These are phyloP conservation scores for Acacia concinna DNA, from an alignment of 331 rosid genomes.

Conservation along the genomic window DNA sequence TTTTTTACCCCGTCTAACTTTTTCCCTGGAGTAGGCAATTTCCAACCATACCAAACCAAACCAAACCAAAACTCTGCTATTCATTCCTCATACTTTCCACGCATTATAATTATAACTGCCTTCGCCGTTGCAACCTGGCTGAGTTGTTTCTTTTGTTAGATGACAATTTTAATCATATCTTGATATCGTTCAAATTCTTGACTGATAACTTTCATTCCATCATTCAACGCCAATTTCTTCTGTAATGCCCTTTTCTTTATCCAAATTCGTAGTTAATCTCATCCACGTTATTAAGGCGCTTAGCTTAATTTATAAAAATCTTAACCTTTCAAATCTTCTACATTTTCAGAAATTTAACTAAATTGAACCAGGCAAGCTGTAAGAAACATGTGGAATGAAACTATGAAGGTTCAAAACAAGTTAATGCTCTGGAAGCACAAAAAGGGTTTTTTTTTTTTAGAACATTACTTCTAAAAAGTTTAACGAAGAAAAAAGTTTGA, in stretches of 20 bases:
- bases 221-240: neutral
- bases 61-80: slow-evolving; percentile 22
- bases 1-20: neutral
- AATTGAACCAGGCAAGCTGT: neutral
- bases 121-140: neutral
- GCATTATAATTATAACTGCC: slow-evolving; percentile 23
- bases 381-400: no score
- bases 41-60: slow-evolving; percentile 15
- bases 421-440: no score
- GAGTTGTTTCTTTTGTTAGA: neutral
- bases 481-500: no score
- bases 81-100: neutral
- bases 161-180: neutral
- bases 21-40: slow-evolving; percentile 24
- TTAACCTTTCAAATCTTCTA: no score
- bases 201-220: neutral
- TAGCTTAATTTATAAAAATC: neutral
- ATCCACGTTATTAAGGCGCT: neutral
- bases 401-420: no score
- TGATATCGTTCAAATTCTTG: neutral
- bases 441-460: no score
- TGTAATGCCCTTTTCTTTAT: no score
- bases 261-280: neutral
- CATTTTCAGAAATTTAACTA: no score
- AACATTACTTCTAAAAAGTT: no score